Percentiles rank a stretch among this genome's conserved stretches.
These are phyloP conservation scores for Pochonia chlamydosporia DNA, from an alignment of 2,329 filamentous ascomycete species.

Conservation along the genomic window DNA sequence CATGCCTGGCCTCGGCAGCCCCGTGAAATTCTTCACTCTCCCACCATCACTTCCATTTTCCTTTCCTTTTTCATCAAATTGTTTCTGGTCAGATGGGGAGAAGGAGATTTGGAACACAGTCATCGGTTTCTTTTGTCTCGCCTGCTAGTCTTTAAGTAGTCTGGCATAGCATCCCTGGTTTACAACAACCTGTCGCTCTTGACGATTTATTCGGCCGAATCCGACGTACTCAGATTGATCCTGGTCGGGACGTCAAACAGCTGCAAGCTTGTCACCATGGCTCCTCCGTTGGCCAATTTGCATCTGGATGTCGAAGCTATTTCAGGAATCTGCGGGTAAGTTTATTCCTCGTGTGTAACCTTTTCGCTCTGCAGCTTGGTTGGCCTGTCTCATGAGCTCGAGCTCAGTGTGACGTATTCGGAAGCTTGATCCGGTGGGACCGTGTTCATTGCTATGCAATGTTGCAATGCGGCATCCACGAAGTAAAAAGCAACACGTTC, in stretches of 20 bases:
- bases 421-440: background rate
- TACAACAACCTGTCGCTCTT: background rate
- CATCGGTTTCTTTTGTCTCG: background rate
- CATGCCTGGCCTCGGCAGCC: background rate
- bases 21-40: background rate
- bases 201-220: background rate
- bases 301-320: constrained; percentile 85
- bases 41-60: background rate
- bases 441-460: background rate
- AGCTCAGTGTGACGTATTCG: background rate
- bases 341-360: background rate
- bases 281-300: constrained; percentile 47
- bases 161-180: background rate
- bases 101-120: background rate
- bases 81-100: background rate
- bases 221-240: no score
- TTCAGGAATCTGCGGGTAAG: constrained; percentile 83
- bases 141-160: background rate
- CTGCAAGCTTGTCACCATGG: constrained; percentile 35
- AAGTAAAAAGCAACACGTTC: background rate
- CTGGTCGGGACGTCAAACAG: no score
- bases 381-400: background rate
- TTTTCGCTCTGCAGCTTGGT: background rate
- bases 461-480: background rate
- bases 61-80: background rate